Percentiles rank a stretch among this genome's conserved stretches.
These are phyloP conservation scores for Vitis riparia DNA, from an alignment of 164 flowering plant species.

Conservation along the genomic window DNA sequence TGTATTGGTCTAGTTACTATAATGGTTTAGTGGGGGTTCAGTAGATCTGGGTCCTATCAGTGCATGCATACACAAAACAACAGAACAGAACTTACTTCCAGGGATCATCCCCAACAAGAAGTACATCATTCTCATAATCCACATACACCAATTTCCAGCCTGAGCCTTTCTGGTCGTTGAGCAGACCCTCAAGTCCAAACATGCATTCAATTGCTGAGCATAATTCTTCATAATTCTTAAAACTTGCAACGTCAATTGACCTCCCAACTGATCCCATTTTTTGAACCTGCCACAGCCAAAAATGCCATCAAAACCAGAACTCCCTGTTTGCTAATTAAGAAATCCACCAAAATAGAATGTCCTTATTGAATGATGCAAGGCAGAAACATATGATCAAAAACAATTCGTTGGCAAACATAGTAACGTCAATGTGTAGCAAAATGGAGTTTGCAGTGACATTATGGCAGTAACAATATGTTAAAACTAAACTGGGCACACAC, in stretches of 20 bases:
- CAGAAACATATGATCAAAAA: not conserved
- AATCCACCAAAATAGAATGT: not conserved
- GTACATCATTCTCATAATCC: constrained; percentile 93
- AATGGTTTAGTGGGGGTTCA: no score
- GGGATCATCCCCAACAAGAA: constrained; percentile 99
- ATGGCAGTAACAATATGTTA: not conserved
- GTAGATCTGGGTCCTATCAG: not conserved
- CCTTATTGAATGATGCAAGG: not conserved
- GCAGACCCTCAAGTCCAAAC: constrained; percentile 90
- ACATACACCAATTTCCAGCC: constrained; percentile 94
- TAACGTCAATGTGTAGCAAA: not conserved
- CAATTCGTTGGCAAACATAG: not conserved
- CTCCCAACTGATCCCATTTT: constrained; percentile 98
- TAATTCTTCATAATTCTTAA: constrained; percentile 74
- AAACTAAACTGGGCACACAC: not conserved
- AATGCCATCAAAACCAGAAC: no score
- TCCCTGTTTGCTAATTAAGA: not conserved
- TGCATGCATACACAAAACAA: not conserved
- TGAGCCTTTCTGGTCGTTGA: constrained; percentile 67
- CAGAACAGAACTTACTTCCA: constrained; percentile 82
- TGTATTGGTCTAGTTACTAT: no score
- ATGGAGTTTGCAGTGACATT: not conserved
- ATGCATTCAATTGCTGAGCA: constrained; percentile 78
- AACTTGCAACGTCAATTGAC: constrained; percentile 87
- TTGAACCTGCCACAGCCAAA: constrained; percentile 63